phyloP scores from a whole-genome alignment of 1,284 basidiomycete species.

The Puccinia triticina region DNA sequence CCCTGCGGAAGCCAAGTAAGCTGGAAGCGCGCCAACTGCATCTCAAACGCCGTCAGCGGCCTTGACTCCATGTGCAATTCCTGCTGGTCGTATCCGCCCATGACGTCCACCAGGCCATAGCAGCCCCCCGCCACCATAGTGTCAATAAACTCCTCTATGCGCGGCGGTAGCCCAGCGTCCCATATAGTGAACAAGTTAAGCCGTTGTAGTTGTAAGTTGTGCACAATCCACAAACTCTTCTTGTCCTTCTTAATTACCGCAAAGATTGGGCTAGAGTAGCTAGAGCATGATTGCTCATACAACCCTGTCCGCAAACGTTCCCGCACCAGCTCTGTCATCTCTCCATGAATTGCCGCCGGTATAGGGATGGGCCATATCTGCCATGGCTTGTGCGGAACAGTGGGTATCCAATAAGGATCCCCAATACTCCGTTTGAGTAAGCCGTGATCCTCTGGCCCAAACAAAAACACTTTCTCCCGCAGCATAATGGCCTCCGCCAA shows the following conservation, averaged over 20 bases:
- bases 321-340: background rate
- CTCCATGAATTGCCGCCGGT: too few relatives aligned
- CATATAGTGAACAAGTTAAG: too few relatives aligned
- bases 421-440: background rate
- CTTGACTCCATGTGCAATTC: background rate
- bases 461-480: background rate
- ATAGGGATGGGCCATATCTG: too few relatives aligned
- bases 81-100: conserved; percentile 27
- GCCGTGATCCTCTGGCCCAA: background rate
- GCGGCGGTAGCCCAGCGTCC: background rate
- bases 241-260: background rate
- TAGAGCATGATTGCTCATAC: background rate
- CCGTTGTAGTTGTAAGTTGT: background rate
- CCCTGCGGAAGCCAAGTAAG: background rate
- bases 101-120: conserved; percentile 17
- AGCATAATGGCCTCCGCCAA: background rate
- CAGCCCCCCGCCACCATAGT: background rate
- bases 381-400: background rate
- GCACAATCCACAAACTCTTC: background rate
- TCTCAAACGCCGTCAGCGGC: conserved; percentile 20
- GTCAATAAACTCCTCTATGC: background rate
- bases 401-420: background rate
- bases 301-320: background rate
- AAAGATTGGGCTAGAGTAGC: background rate
- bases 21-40: background rate